Conservation (phyloP, 225 moss, liverwort and hornwort genomes). For the Physcomitrium patens region DNA sequence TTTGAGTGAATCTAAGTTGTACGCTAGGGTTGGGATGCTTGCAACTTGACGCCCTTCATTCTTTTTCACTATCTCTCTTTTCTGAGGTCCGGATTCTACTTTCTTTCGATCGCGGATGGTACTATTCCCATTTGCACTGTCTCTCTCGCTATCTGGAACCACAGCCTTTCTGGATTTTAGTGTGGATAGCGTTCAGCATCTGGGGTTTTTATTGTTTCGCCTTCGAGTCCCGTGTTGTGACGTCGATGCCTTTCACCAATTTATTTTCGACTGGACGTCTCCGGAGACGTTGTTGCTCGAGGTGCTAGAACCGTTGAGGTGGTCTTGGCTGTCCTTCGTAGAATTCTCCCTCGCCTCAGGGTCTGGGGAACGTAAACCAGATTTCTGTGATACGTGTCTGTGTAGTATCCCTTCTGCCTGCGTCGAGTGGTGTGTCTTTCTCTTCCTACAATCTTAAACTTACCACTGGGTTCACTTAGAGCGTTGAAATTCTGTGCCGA, state of each 20-base stretch:
- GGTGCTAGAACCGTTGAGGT: not conserved
- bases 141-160: not conserved
- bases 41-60: not conserved
- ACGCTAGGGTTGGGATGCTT: constrained; percentile 20
- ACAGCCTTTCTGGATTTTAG: not conserved
- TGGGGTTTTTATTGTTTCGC: not conserved
- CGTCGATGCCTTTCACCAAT: not conserved
- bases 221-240: not conserved
- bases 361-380: not conserved
- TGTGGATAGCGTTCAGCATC: not conserved
- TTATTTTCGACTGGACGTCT: too few relatives aligned
- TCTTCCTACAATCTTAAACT: constrained; percentile 1
- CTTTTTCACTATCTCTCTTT: not conserved
- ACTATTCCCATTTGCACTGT: not conserved
- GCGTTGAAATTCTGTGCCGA: constrained; percentile 23
- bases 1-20: not conserved
- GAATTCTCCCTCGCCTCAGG: not conserved
- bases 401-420: not conserved
- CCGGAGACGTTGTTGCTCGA: not conserved
- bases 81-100: constrained; percentile 21
- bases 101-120: constrained; percentile 11
- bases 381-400: not conserved
- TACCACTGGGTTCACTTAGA: not conserved
- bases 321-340: not conserved
- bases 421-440: not conserved